phyloP scores from a whole-genome alignment of 345 rosid species.

The Salix suchowensis region DNA sequence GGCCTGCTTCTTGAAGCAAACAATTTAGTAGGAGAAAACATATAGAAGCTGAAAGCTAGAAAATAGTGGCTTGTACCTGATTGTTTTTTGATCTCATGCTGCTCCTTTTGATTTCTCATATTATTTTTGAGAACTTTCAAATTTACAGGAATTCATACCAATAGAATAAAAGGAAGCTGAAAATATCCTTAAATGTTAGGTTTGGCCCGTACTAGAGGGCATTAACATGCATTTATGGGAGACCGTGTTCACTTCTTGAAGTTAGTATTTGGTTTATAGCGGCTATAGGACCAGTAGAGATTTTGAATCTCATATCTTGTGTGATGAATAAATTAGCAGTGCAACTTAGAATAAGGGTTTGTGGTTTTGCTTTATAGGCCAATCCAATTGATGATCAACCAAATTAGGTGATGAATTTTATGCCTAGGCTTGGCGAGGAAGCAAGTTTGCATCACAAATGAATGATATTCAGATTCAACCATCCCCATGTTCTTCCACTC shows the following conservation, averaged over 20 bases:
- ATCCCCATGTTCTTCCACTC: background rate
- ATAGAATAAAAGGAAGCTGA: background rate
- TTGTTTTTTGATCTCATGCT: background rate
- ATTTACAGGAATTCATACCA: background rate
- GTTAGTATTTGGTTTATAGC: background rate
- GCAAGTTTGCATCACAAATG: background rate
- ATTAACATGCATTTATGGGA: background rate
- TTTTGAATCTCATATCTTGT: background rate
- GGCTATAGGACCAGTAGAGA: background rate
- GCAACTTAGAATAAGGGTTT: background rate
- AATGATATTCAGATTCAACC: background rate
- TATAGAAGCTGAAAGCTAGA: conserved; percentile 1
- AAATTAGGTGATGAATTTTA: background rate
- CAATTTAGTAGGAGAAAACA: background rate
- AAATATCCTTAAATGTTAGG: background rate
- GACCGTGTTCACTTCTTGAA: background rate
- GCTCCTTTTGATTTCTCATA: background rate
- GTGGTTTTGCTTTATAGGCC: background rate
- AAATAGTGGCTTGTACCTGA: background rate
- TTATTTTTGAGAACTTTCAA: background rate
- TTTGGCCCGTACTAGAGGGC: background rate
- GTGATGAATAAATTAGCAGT: background rate
- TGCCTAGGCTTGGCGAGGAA: background rate
- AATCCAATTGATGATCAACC: background rate
- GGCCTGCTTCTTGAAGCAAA: background rate